Evolutionary conservation across 805 yeast genomes (phyloP).

Genomic region (Teunomyces lycoperdinae): DNA sequence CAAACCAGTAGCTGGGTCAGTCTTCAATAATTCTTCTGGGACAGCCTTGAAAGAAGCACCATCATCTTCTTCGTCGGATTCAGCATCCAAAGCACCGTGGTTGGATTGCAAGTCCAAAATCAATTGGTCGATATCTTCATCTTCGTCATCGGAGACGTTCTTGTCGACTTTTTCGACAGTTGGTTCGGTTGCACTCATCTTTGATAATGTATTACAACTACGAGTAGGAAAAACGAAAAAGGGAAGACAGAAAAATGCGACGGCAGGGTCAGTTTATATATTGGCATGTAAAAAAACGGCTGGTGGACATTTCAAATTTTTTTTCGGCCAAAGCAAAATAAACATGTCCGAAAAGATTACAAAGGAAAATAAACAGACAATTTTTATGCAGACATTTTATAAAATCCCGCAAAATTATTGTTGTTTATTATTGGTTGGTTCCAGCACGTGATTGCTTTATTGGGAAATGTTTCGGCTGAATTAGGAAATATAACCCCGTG

Average conservation of each 20-base stretch:
- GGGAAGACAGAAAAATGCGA: neutral
- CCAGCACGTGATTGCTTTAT: neutral
- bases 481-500: neutral
- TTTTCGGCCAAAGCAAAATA: slow-evolving; percentile 3
- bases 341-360: slow-evolving; percentile 1
- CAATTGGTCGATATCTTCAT: slow-evolving; percentile 59
- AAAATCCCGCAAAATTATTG: slow-evolving; percentile 3
- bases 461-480: neutral
- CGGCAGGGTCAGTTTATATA: slow-evolving; percentile 1
- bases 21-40: slow-evolving; percentile 81
- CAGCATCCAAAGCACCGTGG: slow-evolving; percentile 35
- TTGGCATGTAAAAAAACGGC: slow-evolving; percentile 2
- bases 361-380: slow-evolving; percentile 2
- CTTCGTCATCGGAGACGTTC: slow-evolving; percentile 53
- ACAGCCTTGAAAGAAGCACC: slow-evolving; percentile 57
- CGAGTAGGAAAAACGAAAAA: slow-evolving; percentile 4
- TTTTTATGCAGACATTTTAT: slow-evolving; percentile 1
- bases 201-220: slow-evolving; percentile 6
- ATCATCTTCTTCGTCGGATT: slow-evolving; percentile 25
- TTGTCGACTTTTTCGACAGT: slow-evolving; percentile 52
- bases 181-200: slow-evolving; percentile 46
- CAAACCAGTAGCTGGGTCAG: slow-evolving; percentile 78
- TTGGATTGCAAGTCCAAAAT: slow-evolving; percentile 76
- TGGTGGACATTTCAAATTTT: slow-evolving; percentile 2
- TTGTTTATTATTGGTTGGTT: slow-evolving; percentile 1